Conservation (phyloP, 2,329 filamentous ascomycete species). For the Neoascochyta sp. region DNA sequence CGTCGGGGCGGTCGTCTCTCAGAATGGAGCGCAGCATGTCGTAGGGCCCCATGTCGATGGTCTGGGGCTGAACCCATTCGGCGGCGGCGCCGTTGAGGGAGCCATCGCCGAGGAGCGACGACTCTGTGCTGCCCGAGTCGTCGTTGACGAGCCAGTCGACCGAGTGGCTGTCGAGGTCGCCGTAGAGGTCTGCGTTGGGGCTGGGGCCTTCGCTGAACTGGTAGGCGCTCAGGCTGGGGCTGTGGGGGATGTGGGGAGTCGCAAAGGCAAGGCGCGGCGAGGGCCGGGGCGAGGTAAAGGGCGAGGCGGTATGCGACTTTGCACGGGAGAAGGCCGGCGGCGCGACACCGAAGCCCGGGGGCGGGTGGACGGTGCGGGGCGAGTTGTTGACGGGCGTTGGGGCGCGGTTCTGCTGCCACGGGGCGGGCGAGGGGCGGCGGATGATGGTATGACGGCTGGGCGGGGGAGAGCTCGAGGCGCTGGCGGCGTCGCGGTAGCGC, state of each 20-base stretch:
- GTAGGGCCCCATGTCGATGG: slow-evolving; percentile 92
- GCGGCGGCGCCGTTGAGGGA: slow-evolving; percentile 75
- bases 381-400: slow-evolving; percentile 79
- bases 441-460: slow-evolving; percentile 85
- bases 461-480: slow-evolving; percentile 70
- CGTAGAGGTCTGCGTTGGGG: slow-evolving; percentile 79
- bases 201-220: slow-evolving; percentile 77
- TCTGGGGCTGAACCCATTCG: slow-evolving; percentile 67
- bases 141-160: slow-evolving; percentile 94
- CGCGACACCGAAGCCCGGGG: slow-evolving; percentile 70
- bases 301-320: slow-evolving; percentile 71
- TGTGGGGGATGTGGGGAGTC: slow-evolving; percentile 87
- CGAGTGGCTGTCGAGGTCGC: slow-evolving; percentile 87
- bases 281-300: slow-evolving; percentile 88
- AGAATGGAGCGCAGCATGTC: slow-evolving; percentile 96
- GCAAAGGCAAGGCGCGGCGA: slow-evolving; percentile 88
- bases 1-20: slow-evolving; percentile 81
- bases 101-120: slow-evolving; percentile 64
- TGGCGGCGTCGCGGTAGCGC: slow-evolving; percentile 66
- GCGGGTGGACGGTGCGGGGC: slow-evolving; percentile 74
- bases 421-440: slow-evolving; percentile 84
- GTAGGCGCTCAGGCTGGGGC: slow-evolving; percentile 89
- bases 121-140: slow-evolving; percentile 77
- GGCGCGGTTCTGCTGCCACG: slow-evolving; percentile 75
- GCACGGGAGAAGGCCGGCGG: slow-evolving; percentile 72